Evolutionary conservation across 1,284 basidiomycete species (phyloP), one percentile per base, ranked within the genome.

Genomic region (Malassezia pachydermatis): DNA sequence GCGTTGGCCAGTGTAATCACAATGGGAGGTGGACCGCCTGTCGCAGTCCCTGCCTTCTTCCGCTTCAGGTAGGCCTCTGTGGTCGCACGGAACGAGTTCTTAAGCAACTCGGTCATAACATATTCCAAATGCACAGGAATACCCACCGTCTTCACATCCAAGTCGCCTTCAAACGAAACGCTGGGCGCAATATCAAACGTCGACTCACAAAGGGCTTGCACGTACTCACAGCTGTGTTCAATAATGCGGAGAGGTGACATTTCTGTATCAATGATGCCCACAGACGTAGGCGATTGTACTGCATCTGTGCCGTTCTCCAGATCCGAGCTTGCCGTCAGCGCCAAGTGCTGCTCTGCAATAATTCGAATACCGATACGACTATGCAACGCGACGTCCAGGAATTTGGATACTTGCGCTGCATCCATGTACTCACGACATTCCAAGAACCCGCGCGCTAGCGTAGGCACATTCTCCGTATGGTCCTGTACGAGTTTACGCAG

Each of bases 281-380:
- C 60, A 3, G 60, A 55, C 1, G 64, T 62, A 10, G 63, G 58
- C 6, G 44, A 35, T 28, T 27, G 14, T 10, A 54, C 29, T 38
- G 35, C 48, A 6, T 16, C 11, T 13, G 41, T 13, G 6, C 5
- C 0, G 39, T 32, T 41, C 11, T 28, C 36, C 14, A 28, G 35
- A 8, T 44, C 32, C 3, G 57, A 56, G 4, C 54, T 55, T 16
- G 57, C 59, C 0, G 59, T 55, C 17, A 90, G 76, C 2, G 86
- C 82, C 32, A 92, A 83, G 66, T 92, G 88, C 66, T 92, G 88
- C 68, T 92, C 88, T 34, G 87, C 88, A 57, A 90, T 88, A 44
- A 92, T 76, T 16, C 88, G 82, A 24, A 90, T 82, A 25, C 84
- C 85, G 49, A 90, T 88, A 35, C 88, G 81, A 60, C 82, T 86